Evolutionary conservation across 2,329 filamentous ascomycete genomes (phyloP).

Genomic region (Metarhizium anisopliae): DNA sequence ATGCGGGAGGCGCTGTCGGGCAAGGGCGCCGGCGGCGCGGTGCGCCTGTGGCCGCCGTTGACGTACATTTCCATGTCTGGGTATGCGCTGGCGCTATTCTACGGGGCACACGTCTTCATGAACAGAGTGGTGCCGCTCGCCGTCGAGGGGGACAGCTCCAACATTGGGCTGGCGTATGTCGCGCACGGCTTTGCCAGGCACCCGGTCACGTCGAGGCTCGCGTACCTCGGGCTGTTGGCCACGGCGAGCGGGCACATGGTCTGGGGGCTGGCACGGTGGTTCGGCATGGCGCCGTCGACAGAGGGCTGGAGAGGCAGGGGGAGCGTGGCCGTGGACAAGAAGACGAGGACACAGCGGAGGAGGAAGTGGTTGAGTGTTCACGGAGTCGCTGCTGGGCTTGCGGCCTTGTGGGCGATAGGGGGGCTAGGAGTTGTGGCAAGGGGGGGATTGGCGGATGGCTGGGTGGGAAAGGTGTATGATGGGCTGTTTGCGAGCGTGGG

Average conservation of each 20-base stretch:
- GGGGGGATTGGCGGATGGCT: conserved; percentile 61
- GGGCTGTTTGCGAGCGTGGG: conserved; percentile 38
- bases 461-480: conserved; percentile 76
- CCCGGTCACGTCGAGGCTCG: conserved; percentile 54
- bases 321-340: conserved; percentile 36
- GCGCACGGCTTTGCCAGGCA: conserved; percentile 75
- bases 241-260: conserved; percentile 68
- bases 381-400: conserved; percentile 46
- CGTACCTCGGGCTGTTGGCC: conserved; percentile 60
- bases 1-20: conserved; percentile 22
- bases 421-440: conserved; percentile 69
- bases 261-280: conserved; percentile 80
- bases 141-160: conserved; percentile 76
- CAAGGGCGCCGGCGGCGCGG: conserved; percentile 21
- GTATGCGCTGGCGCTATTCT: conserved; percentile 57
- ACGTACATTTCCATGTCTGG: conserved; percentile 65
- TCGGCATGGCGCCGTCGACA: conserved; percentile 52
- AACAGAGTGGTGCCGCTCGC: conserved; percentile 69
- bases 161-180: conserved; percentile 75
- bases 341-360: conserved; percentile 45
- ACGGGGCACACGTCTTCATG: conserved; percentile 63
- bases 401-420: conserved; percentile 71
- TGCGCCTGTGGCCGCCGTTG: conserved; percentile 55
- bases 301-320: conserved; percentile 36
- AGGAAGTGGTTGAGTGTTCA: conserved; percentile 66